Evolutionary conservation across 352 stramenopile species (phyloP), one percentile per base, ranked within the genome.

Genomic region (Globisporangium cylindrosporum): DNA sequence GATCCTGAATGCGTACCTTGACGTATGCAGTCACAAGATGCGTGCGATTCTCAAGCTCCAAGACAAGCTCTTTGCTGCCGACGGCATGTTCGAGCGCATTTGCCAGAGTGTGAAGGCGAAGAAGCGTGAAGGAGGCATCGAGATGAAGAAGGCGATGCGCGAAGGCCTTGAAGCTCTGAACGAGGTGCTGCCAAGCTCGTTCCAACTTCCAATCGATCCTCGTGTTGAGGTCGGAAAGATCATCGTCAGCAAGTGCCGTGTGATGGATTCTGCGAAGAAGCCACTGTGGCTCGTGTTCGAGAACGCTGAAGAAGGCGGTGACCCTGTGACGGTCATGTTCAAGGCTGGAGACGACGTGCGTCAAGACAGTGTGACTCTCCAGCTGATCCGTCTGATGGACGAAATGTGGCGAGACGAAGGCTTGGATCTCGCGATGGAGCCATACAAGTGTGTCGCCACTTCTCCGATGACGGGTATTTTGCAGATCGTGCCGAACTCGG

Each of bases 271-370:
- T 18, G 89, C 90, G n/a, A 97, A 97, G 73, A 91, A 94, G 73
- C 91, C 91, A 32, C 59, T 97, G 41, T 96, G 84, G 88, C 71
- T 97, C 9, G 83, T 94, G 55, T 96, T 96, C 81, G 84, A 97
- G 69, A 96, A 97, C 68, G 86, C 80, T 5, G 87, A 88, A 71
- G 84, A 96, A 68, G 80, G 86, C 25, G 88, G 88, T 3, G 84
- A 93, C 56, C 80, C 86, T 9, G 82, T 96, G 9, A 88, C 82
- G 1, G 86, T 98, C 6, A 97, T 98, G 69, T 98, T 98, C 73
- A 98, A 98, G 82, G 82, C 88, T 20, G 95, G 95, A 27, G 95
- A 98, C 63, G 95, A 98, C 67, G 82, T 98, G 25, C 91, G 95
- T n/a, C 95, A 98, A 72, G 95, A 98, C 76, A 96, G 97, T 64